phyloP scores from a whole-genome alignment of 2,329 filamentous ascomycete species.

The Diaporthe sp. region DNA sequence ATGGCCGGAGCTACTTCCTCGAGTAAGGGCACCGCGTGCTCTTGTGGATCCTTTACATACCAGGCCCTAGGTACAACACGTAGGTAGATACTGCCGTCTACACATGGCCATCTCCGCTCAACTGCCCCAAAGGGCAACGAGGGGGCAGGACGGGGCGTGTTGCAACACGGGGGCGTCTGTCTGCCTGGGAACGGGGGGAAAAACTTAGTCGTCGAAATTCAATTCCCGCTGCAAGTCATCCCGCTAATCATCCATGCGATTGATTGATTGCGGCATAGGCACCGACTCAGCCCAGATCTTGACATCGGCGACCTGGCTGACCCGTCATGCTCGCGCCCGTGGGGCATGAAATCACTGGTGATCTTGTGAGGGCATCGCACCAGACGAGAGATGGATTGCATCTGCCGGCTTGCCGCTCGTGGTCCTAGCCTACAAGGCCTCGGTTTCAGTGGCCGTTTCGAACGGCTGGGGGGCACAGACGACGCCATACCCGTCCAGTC shows the following conservation, averaged over 20 bases:
- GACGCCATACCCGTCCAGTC: conserved; percentile 29
- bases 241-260: neutral
- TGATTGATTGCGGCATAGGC: conserved; percentile 15
- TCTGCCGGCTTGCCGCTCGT: conserved; percentile 20
- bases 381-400: conserved; percentile 10
- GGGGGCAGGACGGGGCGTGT: neutral
- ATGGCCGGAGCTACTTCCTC: conserved; percentile 1
- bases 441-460: conserved; percentile 39
- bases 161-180: neutral
- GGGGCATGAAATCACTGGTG: conserved; percentile 1
- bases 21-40: conserved; percentile 23
- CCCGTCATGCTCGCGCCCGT: conserved; percentile 2
- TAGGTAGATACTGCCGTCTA: neutral
- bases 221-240: conserved; percentile 31
- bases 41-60: conserved; percentile 14
- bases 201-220: neutral
- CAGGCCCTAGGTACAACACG: no score
- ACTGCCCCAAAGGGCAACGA: neutral
- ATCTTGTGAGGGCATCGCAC: neutral
- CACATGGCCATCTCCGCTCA: neutral
- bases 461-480: conserved; percentile 29
- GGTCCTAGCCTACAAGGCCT: conserved; percentile 22
- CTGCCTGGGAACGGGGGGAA: neutral
- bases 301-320: conserved; percentile 21
- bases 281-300: conserved; percentile 25